Evolutionary conservation across 495 filamentous ascomycete genomes (phyloP).

Genomic region (Lepidopterella palustris): DNA sequence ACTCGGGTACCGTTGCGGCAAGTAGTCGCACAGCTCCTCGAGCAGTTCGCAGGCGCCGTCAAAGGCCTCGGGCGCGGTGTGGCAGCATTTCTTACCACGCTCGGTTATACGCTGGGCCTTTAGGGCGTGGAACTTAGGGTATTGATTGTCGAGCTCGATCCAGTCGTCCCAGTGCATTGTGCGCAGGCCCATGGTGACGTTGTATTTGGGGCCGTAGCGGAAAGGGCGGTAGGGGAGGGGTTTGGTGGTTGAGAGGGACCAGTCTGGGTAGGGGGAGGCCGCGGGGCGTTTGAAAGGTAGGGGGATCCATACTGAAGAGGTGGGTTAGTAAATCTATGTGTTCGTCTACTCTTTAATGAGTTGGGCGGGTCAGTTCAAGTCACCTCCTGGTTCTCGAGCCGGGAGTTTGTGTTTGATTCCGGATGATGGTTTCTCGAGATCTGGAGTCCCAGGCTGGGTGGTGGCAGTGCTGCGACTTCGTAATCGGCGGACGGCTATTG

Average conservation of each 20-base stretch:
- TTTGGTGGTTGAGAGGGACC: slow-evolving; percentile 65
- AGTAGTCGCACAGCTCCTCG: slow-evolving; percentile 67
- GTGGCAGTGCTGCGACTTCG: background rate
- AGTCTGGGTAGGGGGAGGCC: slow-evolving; percentile 60
- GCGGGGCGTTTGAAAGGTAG: slow-evolving; percentile 61
- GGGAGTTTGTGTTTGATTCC: slow-evolving; percentile 20
- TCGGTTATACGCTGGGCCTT: slow-evolving; percentile 66
- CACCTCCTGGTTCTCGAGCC: slow-evolving; percentile 34
- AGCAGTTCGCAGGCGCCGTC: slow-evolving; percentile 74
- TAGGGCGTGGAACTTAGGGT: slow-evolving; percentile 64
- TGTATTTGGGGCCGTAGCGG: slow-evolving; percentile 69
- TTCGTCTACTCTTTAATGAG: too few species aligned
- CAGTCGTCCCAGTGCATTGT: slow-evolving; percentile 74
- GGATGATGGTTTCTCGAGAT: slow-evolving; percentile 33
- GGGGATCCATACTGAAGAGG: slow-evolving; percentile 57
- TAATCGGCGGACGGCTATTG: background rate
- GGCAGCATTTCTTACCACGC: slow-evolving; percentile 63
- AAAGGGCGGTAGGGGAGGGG: slow-evolving; percentile 82
- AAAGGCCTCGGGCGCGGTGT: slow-evolving; percentile 67
- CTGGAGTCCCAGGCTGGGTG: slow-evolving; percentile 21
- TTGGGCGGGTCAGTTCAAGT: background rate
- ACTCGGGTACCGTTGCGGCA: slow-evolving; percentile 73
- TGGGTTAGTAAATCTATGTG: too few species aligned
- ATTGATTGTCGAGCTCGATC: slow-evolving; percentile 88
- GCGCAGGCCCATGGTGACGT: slow-evolving; percentile 79